phyloP scores from a whole-genome alignment of 768 basidiomycete species.

The Royoungia palumana region DNA sequence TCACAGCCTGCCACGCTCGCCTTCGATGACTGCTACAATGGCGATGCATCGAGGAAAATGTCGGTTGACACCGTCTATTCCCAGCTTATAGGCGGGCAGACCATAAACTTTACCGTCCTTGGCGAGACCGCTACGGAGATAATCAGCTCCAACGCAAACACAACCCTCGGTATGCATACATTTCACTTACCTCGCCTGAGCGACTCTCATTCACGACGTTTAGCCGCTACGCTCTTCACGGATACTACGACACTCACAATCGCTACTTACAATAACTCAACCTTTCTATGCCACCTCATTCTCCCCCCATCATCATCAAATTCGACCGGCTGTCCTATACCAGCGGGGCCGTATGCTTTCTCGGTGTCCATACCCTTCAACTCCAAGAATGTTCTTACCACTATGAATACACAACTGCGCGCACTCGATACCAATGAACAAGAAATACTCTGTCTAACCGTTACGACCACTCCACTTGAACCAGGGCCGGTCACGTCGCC shows the following conservation, averaged over 20 bases:
- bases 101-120: slow-evolving; percentile 69
- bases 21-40: slow-evolving; percentile 68
- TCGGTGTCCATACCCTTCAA: slow-evolving; percentile 69
- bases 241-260: slow-evolving; percentile 79
- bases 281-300: slow-evolving; percentile 75
- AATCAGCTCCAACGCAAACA: slow-evolving; percentile 54
- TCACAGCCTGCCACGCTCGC: slow-evolving; percentile 60
- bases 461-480: slow-evolving; percentile 72
- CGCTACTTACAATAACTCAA: slow-evolving; percentile 62
- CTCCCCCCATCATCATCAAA: slow-evolving; percentile 67
- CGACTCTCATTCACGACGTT: slow-evolving; percentile 5
- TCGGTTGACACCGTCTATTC: slow-evolving; percentile 68
- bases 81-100: slow-evolving; percentile 52
- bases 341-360: slow-evolving; percentile 78
- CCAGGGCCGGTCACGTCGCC: slow-evolving; percentile 51
- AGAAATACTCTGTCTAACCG: slow-evolving; percentile 79
- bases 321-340: slow-evolving; percentile 68
- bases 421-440: slow-evolving; percentile 84
- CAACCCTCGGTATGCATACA: slow-evolving; percentile 57
- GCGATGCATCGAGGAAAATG: slow-evolving; percentile 54
- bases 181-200: neutral
- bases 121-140: slow-evolving; percentile 61
- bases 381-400: slow-evolving; percentile 68
- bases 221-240: slow-evolving; percentile 80
- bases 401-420: slow-evolving; percentile 78